Base-by-base conservation (phyloP, 176 grass and related monocot species). In the Eragrostis curvula region DNA sequence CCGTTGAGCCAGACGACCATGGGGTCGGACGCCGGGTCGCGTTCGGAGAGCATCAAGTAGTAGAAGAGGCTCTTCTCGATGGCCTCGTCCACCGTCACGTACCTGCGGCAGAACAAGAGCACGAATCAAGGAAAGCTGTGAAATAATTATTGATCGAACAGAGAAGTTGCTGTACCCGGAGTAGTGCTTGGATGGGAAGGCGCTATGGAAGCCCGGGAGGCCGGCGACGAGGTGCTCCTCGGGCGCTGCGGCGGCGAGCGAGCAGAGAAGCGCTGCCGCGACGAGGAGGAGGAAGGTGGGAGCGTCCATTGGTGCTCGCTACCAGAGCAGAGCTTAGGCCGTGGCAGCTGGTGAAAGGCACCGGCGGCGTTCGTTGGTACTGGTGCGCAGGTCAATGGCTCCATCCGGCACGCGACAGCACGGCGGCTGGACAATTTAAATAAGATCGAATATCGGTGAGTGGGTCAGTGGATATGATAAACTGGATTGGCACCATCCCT, bases 1-100 rank as follows among this genome's bases (percentile, higher is more conserved):
- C 92, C 96, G 82, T 95, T 98, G 53, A 98, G 83, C 96, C 92
- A 95, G 58, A 95, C 68, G n/a, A 98, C 96, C 30, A 98, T 81
- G 16, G 90, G 96, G 82, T 98, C 96, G 66, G 36, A 17, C 7
- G 86, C 52, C 9, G 96, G 90, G 79, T 82, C 86, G 39, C 84
- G 73, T 74, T 93, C 96, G 21, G 96, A 95, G 15, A 79, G 63
- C 45, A 88, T 90, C 0, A 98, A 86, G 88, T 98, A 93, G 80
- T 98, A 98, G 86, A 91, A 98, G 0, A 98, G 88, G 66, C 84
- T 91, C 74, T 66, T 87, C 42, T 67, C 84, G 66, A 69, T 77
- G 6, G 62, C 15, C 78, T 94, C 90, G 45, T 95, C 92, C 71
- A 87, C 56, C 12, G 75, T 82, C 25, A 80, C 17, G 81, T 84